Evolutionary conservation across 495 filamentous ascomycete species (phyloP), one percentile per base, ranked within the genome.

Genomic region (Tuber borchii): DNA sequence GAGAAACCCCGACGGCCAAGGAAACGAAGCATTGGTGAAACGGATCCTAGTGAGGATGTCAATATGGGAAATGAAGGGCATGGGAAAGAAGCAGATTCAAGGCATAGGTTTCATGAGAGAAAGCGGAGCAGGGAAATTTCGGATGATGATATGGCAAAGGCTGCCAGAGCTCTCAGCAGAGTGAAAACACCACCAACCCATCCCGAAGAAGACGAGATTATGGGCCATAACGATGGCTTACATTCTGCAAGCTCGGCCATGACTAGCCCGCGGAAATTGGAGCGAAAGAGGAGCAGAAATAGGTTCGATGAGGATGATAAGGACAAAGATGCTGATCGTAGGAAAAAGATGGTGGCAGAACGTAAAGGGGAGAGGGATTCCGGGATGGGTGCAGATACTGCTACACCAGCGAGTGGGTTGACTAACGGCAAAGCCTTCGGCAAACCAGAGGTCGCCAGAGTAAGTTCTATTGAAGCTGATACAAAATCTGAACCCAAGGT

Each of bases 91-190:
- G 61, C 71, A 0, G 78, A 77, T 51, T 74, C 76, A 72, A 73
- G 79, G 73, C 78, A 78, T 34, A 76, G 80, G 61, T 71, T 70
- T 39, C 82, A 83, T 72, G 77, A 80, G 48, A 78, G 82, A 61
- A 83, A 83, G 73, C 73, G 82, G 71, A 83, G 82, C 46, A 83
- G 82, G 75, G 82, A 83, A 70, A 75, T 83, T 26, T 75, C 76
- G 31, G 82, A 83, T 10, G 82, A 81, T 71, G 81, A 82, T 74
- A 75, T 74, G 78, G 75, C 74, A 70, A 77, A 61, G 51, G 81
- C 80, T 73, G 80, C 80, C 37, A 78, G 74, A 73, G 80, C 76
- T 77, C 72, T 82, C 3, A 80, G 74, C 40, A 81, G 80, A 71
- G 80, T 82, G 31, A 82, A 79, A 74, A 82, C 80, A 14, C 80